Evolutionary conservation across 148 eudicot genomes (phyloP).

Genomic region (Vaccinium vitisidaea): DNA sequence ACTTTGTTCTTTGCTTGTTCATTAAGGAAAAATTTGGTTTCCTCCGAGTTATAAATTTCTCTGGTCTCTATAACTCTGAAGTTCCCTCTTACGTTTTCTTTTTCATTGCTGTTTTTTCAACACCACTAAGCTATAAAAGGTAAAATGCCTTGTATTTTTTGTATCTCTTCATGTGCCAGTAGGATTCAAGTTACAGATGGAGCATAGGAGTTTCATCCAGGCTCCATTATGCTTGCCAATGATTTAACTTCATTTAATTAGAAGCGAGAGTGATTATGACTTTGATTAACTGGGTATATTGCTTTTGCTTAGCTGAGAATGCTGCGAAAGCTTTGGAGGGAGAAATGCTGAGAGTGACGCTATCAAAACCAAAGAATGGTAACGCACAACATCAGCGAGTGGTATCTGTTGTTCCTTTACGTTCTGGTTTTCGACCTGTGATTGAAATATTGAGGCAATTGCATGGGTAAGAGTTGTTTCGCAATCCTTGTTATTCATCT

Average conservation of each 20-base stretch:
- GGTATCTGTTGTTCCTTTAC: conserved; percentile 63
- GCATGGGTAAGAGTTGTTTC: conserved; percentile 38
- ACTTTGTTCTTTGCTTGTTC: background rate
- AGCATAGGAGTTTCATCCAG: background rate
- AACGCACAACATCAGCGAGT: conserved; percentile 80
- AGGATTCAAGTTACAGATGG: background rate
- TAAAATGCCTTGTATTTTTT: background rate
- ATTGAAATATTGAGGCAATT: conserved; percentile 51
- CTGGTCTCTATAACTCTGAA: background rate
- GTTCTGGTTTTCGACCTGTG: conserved; percentile 67
- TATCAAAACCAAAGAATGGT: conserved; percentile 75
- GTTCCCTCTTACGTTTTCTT: background rate
- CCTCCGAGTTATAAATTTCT: background rate
- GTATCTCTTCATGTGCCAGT: background rate
- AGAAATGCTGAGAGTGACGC: conserved; percentile 69
- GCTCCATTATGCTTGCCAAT: background rate
- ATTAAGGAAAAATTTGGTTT: background rate
- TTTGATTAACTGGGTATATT: background rate
- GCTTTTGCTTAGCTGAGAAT: conserved; percentile 48
- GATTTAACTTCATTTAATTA: background rate
- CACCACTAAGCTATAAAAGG: background rate
- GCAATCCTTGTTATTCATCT: conserved; percentile 9
- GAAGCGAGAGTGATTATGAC: background rate
- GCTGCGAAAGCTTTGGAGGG: conserved; percentile 68
- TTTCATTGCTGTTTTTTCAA: background rate